Conservation (phyloP, 1,284 basidiomycete species). For the Boletus semigastroideus region DNA sequence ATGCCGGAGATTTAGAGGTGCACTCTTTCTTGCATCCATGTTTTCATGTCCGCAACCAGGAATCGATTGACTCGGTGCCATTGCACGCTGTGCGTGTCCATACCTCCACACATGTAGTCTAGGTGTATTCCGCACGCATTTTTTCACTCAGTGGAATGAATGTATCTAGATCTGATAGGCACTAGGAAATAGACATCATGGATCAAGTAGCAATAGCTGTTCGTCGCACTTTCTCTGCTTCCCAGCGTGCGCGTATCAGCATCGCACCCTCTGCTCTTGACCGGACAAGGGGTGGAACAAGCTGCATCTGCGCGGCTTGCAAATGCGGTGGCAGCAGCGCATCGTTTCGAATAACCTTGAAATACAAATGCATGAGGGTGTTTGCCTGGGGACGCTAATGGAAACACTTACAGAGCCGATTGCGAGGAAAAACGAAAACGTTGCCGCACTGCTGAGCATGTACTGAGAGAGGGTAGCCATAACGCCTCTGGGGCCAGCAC, state of each 20-base stretch:
- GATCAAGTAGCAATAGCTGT: constrained; percentile 5
- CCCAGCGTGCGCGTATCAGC: constrained; percentile 70
- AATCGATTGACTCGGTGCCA: constrained; percentile 23
- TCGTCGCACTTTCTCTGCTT: constrained; percentile 51
- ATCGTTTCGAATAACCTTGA: constrained; percentile 76
- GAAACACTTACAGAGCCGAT: constrained; percentile 68
- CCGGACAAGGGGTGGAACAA: constrained; percentile 50
- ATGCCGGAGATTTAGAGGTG: background rate
- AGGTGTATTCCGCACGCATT: constrained; percentile 15
- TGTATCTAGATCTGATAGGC: constrained; percentile 15
- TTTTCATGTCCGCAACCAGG: constrained; percentile 17
- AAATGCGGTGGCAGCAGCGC: constrained; percentile 54
- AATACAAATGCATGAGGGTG: constrained; percentile 4
- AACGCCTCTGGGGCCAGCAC: constrained; percentile 83
- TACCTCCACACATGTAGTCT: constrained; percentile 17
- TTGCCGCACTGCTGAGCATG: constrained; percentile 89
- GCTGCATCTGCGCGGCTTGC: constrained; percentile 58
- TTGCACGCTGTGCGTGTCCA: constrained; percentile 30
- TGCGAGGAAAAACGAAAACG: constrained; percentile 83
- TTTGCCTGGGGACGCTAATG: background rate
- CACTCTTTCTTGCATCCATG: constrained; percentile 2
- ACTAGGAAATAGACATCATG: background rate
- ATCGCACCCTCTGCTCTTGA: constrained; percentile 65
- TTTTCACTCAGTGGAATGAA: background rate
- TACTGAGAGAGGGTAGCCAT: constrained; percentile 90